Base-by-base conservation (phyloP, 345 rosid genomes). In the Anacardium occidentale region DNA sequence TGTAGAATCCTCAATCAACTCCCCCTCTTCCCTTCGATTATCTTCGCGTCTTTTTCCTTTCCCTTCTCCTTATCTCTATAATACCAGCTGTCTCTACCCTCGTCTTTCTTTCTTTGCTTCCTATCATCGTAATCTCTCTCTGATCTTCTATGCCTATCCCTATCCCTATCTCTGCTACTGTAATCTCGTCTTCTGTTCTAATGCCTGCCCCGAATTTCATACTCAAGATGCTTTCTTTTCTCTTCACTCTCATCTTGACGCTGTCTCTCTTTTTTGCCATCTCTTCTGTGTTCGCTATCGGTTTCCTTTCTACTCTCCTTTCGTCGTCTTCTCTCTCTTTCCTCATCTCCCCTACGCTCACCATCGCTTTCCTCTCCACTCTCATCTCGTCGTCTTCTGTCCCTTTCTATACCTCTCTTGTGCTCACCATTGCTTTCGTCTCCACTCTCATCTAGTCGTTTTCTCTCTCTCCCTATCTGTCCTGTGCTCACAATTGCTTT, bases 31-130 rank as follows among this genome's bases (percentile, higher is more conserved):
- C 54, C 45, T 76, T 37, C 15, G 64, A 68, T 51, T 66, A 63
- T 79, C 86, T 47, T 83, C 85, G 15, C 32, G 72, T 44, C 77
- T 74, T 65, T 64, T 77, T 71, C 68, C 62, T 63, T 75, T 69
- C 69, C 68, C 63, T 66, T 75, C 71, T 62, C 77, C 52, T 40
- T 74, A 66, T 75, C 82, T 69, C 82, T 83, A 50, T 64, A 57
- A 53, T 68, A 17, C 32, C 64, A 71, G 1, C 24, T 37, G 57
- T 73, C 80, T 60, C 69, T 81, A 48, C 54, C 83, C 51, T 76
- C 80, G 10, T 64, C 69, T 74, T 75, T 53, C 84, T 79, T 77
- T 78, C 53, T 60, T 18, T 76, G 53, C 53, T 62, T 58, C 45
- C 64, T 37, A 56, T 44, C 59, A 0, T 40, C 17, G 7, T 4